Evolutionary conservation across 2,329 filamentous ascomycete species (phyloP).

Genomic region (Fusarium praegraminearum): DNA sequence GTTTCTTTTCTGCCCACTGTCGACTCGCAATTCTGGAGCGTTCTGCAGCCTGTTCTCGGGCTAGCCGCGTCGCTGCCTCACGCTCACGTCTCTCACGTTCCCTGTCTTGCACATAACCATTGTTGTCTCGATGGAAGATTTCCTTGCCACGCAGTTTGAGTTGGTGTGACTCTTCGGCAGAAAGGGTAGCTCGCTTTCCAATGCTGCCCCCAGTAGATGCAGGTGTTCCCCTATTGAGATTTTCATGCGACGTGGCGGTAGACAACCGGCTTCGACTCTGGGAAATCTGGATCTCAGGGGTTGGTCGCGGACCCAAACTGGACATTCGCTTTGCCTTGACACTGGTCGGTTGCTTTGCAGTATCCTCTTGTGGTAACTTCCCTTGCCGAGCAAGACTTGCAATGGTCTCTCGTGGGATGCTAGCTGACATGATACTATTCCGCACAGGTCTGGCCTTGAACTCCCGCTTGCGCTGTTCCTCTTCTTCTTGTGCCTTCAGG

Average conservation of each 20-base stretch:
- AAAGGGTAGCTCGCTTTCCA: slow-evolving; percentile 62
- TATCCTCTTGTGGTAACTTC: slow-evolving; percentile 52
- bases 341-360: slow-evolving; percentile 27
- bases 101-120: slow-evolving; percentile 57
- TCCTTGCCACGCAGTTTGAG: slow-evolving; percentile 66
- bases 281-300: slow-evolving; percentile 20
- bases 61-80: slow-evolving; percentile 65
- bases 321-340: slow-evolving; percentile 47
- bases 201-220: slow-evolving; percentile 59
- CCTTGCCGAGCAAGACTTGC: slow-evolving; percentile 68
- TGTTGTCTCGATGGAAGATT: slow-evolving; percentile 65
- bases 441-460: slow-evolving; percentile 72
- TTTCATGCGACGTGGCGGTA: slow-evolving; percentile 39
- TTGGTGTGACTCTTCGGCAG: slow-evolving; percentile 62
- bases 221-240: slow-evolving; percentile 57
- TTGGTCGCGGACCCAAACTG: slow-evolving; percentile 22
- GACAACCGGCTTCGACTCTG: slow-evolving; percentile 48
- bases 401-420: slow-evolving; percentile 66
- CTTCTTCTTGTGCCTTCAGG: slow-evolving; percentile 69
- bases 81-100: slow-evolving; percentile 67
- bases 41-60: slow-evolving; percentile 71
- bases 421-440: slow-evolving; percentile 55
- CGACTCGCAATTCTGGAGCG: slow-evolving; percentile 68
- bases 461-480: slow-evolving; percentile 69
- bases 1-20: slow-evolving; percentile 72